Base-by-base conservation (phyloP, 2,329 filamentous ascomycete genomes). In the Sporothrix dimorphospora region DNA sequence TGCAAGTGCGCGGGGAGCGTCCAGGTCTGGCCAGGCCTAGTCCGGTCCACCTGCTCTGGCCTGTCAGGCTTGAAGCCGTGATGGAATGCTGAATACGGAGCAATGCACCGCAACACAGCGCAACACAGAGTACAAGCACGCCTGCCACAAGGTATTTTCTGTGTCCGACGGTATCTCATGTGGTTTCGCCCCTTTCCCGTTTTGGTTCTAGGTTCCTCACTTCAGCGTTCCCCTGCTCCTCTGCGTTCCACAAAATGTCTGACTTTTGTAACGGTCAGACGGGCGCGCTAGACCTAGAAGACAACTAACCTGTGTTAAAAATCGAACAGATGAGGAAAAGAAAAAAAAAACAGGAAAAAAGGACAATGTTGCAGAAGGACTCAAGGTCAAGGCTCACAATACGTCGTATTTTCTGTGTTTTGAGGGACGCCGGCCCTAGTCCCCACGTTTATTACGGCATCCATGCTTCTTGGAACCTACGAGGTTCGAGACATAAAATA, bases 241-340 rank as follows among this genome's bases (percentile, higher is more conserved):
- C 24, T 27, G n/a, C 11, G 57, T 63, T 63, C 34, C 57, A 65
- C 24, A 45, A 24, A 47, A 47, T 45, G 40, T 65, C 61, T 65
- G 40, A 47, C 40, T 65, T 67, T 51, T 67, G 63, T 67, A 67
- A 67, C 63, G 63, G 63, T 42, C 63, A 65, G 40, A 42, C 42
- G 42, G 42, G 27, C 42, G 24, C 27, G 42, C 63, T 67, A 67
- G 42, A 67, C 42, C 42, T 45, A 65, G 59, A 45, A 65, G 59
- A 65, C 11, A 40, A 34, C 53, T 34, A 34, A 57, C 16, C 27
- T 14, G 27, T 34, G 53, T 34, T 19, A 27, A 34, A 34, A 57
- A 34, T 9, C 19, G 11, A 27, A 59, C 11, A 38, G 8, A 38
- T 5, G n/a, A 24, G n/a, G 45, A 21, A 45, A 12, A 45, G 27